Percentiles rank a stretch among this genome's conserved stretches.
These are phyloP conservation scores for Phytophthora parvispora DNA, from an alignment of 352 stramenopile species.

Conservation along the genomic window DNA sequence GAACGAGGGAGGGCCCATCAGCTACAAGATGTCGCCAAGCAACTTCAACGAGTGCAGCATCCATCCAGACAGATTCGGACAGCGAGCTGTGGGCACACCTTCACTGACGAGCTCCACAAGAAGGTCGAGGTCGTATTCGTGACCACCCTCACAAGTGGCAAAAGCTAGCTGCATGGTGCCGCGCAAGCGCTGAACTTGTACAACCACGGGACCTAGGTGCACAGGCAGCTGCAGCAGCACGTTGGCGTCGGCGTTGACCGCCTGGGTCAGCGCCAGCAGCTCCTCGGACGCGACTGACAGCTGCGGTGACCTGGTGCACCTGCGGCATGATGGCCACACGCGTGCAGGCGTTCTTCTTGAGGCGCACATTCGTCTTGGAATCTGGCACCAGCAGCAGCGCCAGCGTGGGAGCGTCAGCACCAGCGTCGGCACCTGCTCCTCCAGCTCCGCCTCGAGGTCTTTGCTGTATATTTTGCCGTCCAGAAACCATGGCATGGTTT, in stretches of 20 bases:
- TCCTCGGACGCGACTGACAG: constrained; percentile 51
- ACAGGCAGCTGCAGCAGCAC: constrained; percentile 96
- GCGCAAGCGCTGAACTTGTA: no score
- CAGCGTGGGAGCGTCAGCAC: constrained; percentile 93
- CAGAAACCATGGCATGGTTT: constrained; percentile 53
- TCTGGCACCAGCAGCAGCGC: constrained; percentile 97
- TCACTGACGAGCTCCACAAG: no score
- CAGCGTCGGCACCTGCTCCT: constrained; percentile 62
- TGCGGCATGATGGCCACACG: constrained; percentile 95
- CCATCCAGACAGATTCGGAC: no score
- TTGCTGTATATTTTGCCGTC: constrained; percentile 91
- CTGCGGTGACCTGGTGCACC: constrained; percentile 68
- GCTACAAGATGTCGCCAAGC: no score
- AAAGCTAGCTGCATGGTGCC: no score
- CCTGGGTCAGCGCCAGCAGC: constrained; percentile 71
- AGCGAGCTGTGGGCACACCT: no score
- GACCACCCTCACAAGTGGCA: no score
- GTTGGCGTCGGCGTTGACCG: constrained; percentile 86
- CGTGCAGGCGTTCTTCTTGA: constrained; percentile 99
- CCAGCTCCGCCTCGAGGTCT: constrained; percentile 90
- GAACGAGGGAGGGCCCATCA: no score
- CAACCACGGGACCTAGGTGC: no score
- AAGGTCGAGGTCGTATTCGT: no score
- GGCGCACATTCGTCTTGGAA: constrained; percentile 97
- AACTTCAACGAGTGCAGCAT: no score